These are phyloP conservation scores for Physcomitrium patens DNA, from an alignment of 225 moss, liverwort and hornwort genomes.

Conservation along the genomic window DNA sequence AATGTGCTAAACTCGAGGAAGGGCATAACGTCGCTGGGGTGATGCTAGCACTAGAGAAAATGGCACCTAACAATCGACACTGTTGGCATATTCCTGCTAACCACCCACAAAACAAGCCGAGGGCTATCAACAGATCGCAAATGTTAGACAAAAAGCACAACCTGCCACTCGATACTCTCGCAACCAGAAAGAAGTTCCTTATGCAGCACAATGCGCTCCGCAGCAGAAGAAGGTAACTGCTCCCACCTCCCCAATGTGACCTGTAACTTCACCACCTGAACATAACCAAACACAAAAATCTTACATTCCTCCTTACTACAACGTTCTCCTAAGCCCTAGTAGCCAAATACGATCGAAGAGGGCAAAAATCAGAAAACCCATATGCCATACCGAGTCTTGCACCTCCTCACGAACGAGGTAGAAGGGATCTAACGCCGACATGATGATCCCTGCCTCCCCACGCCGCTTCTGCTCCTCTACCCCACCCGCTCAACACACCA, in stretches of 20 bases:
- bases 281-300: not conserved
- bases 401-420: constrained; percentile 94
- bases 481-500: constrained; percentile 19
- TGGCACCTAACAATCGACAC: not conserved
- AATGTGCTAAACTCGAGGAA: not conserved
- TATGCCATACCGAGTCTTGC: constrained; percentile 65
- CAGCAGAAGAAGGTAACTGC: constrained; percentile 56
- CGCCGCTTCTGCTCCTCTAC: not conserved
- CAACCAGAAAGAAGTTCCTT: constrained; percentile 73
- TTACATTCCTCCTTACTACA: not conserved
- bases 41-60: not conserved
- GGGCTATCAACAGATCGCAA: not conserved
- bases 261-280: constrained; percentile 60
- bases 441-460: constrained; percentile 24
- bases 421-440: constrained; percentile 95
- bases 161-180: constrained; percentile 91
- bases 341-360: not conserved
- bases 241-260: constrained; percentile 66
- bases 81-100: constrained; percentile 4
- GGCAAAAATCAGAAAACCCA: not conserved
- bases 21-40: not conserved
- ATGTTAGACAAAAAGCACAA: constrained; percentile 13
- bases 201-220: constrained; percentile 57
- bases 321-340: not conserved
- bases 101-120: not conserved